Conservation (phyloP, 1,139 yeast species). For the Hansenula anomala region DNA sequence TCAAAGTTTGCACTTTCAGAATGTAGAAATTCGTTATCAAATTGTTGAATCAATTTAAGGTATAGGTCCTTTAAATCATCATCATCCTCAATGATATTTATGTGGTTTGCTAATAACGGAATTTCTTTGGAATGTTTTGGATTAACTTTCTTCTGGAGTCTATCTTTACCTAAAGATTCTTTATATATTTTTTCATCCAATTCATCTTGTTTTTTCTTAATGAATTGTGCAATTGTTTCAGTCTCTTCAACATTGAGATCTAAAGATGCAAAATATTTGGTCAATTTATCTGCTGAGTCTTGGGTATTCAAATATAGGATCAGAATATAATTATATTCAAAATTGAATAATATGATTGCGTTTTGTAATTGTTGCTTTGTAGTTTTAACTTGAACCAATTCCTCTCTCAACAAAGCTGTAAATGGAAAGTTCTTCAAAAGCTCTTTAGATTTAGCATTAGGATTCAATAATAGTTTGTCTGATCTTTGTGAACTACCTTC, state of each 20-base stretch:
- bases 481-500: slow-evolving; percentile 19
- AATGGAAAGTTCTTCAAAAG: slow-evolving; percentile 17
- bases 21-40: slow-evolving; percentile 18
- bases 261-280: slow-evolving; percentile 5
- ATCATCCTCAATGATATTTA: slow-evolving; percentile 18
- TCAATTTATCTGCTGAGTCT: slow-evolving; percentile 2
- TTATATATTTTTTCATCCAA: slow-evolving; percentile 16
- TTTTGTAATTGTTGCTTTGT: slow-evolving; percentile 6
- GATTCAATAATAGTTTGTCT: slow-evolving; percentile 10
- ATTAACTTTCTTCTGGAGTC: slow-evolving; percentile 17
- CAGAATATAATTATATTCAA: slow-evolving; percentile 19
- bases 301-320: slow-evolving; percentile 12
- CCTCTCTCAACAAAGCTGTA: slow-evolving; percentile 14
- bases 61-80: slow-evolving; percentile 9
- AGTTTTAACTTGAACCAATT: slow-evolving; percentile 10
- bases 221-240: slow-evolving; percentile 7
- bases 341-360: slow-evolving; percentile 12
- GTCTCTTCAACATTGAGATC: slow-evolving; percentile 4
- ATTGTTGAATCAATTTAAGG: slow-evolving; percentile 13
- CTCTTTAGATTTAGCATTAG: slow-evolving; percentile 1
- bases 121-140: slow-evolving; percentile 14
- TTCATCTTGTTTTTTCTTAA: slow-evolving; percentile 12
- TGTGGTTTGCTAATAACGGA: slow-evolving; percentile 11
- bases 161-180: slow-evolving; percentile 15
- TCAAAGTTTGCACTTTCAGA: slow-evolving; percentile 11